Evolutionary conservation across 495 filamentous ascomycete genomes (phyloP), one percentile per base, ranked within the genome.

Genomic region (Oidiodendron maius): DNA sequence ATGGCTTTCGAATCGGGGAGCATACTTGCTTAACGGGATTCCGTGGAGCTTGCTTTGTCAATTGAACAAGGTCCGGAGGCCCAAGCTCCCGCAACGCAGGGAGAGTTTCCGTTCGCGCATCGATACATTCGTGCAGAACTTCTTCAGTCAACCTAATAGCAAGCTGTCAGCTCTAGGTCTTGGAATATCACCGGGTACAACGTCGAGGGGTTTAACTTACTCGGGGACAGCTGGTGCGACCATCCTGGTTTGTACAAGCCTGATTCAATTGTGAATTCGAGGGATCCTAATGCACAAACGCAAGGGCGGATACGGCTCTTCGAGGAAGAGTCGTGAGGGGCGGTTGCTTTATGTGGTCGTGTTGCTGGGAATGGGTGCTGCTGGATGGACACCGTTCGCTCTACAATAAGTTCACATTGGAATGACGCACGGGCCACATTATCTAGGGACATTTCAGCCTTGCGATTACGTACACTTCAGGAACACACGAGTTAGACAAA

Each of bases 41-140:
- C 62, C 83, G 78, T 25, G 76, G 66, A 35, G 86, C 83, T 52
- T 94, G 89, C 64, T 96, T 96, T 53, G 94, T 80, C 43, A 98
- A 75, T 69, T 97, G 93, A 16, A 96, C 93, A 21, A 98, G 75
- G 61, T 98, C 93, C 23, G 93, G 93, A 6, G 93, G 94, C 23
- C 93, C 93, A 48, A 97, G 76, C 74, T 98, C 93, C 55, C 93
- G 83, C 49, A 97, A 72, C 24, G 80, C 75, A 59, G 82, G 77
- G 16, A 98, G 75, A 8, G 86, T 80, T 55, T 97, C 93, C 58
- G 91, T 89, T 58, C 93, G 85, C 58, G 89, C 80, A 64, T 91
- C 88, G 61, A 96, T 82, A 32, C 89, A 88, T 53, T 94, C 84
- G 60, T 86, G 86, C 30, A 93, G 73, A 36, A 91, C 80, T 61